Evolutionary conservation across 371 early-diverging fungal genomes (phyloP).

Genomic region (Mortierella sp.): DNA sequence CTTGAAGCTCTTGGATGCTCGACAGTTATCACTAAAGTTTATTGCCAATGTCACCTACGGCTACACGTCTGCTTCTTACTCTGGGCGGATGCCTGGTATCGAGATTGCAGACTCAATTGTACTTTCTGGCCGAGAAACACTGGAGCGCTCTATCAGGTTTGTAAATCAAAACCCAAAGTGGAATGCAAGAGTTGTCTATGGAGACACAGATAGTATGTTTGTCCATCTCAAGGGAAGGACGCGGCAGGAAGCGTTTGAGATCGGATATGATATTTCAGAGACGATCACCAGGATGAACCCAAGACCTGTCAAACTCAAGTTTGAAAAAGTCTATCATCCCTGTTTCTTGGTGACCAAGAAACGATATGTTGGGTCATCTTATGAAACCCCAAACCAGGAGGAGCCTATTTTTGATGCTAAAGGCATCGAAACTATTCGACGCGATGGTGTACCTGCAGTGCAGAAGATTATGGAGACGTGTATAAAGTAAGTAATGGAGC

Average conservation of each 20-base stretch:
- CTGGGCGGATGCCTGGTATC: constrained; percentile 91
- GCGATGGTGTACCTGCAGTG: constrained; percentile 86
- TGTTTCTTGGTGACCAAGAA: constrained; percentile 91
- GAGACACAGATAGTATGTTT: constrained; percentile 94
- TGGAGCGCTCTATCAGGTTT: constrained; percentile 81
- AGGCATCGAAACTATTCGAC: constrained; percentile 93
- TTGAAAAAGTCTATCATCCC: constrained; percentile 94
- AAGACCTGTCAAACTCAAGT: constrained; percentile 86
- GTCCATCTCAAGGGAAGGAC: constrained; percentile 79
- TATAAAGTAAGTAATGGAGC: constrained; percentile 70
- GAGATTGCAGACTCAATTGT: constrained; percentile 95
- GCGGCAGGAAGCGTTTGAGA: constrained; percentile 79
- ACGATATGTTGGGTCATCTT: constrained; percentile 91
- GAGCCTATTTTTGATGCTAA: constrained; percentile 92
- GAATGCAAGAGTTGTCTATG: constrained; percentile 89
- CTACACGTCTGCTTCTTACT: constrained; percentile 87
- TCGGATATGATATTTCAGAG: constrained; percentile 84
- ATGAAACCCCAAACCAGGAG: constrained; percentile 66
- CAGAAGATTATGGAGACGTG: constrained; percentile 82
- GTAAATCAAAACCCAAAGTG: constrained; percentile 76
- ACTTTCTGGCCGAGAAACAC: constrained; percentile 82
- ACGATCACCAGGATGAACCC: constrained; percentile 81
- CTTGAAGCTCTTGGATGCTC: constrained; percentile 73
- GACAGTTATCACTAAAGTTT: constrained; percentile 88
- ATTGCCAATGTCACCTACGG: constrained; percentile 96